Conservation (phyloP, 2,329 filamentous ascomycete genomes). For the Epichloe coenophiala region DNA sequence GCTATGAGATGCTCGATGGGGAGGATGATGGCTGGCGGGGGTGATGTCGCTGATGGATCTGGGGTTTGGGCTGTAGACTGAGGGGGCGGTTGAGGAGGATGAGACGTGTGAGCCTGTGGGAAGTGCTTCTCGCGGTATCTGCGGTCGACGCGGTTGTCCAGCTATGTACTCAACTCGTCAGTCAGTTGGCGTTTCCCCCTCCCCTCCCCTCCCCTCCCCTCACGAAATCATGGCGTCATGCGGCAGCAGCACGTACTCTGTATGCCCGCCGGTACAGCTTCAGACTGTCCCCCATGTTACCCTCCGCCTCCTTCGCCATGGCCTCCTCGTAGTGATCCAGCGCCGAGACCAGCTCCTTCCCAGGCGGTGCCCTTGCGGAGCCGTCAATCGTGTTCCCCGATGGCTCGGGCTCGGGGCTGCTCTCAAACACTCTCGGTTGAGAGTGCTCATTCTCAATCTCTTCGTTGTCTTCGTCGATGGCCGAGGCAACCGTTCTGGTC, state of each 20-base stretch:
- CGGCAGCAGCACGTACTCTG: constrained; percentile 36
- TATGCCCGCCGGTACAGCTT: constrained; percentile 83
- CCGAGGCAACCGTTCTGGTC: not conserved
- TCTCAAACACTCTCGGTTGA: constrained; percentile 9
- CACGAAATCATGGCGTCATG: not conserved
- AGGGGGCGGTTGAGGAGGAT: constrained; percentile 11
- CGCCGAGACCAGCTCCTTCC: constrained; percentile 53
- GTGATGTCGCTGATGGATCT: constrained; percentile 7
- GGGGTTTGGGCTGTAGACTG: constrained; percentile 27
- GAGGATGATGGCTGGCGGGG: constrained; percentile 29
- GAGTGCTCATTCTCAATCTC: not conserved
- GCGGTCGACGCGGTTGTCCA: constrained; percentile 75
- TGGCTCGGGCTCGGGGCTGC: not conserved
- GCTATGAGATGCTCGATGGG: constrained; percentile 57
- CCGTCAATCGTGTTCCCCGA: constrained; percentile 8
- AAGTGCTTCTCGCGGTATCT: constrained; percentile 88
- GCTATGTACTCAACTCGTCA: constrained; percentile 30
- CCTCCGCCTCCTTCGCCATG: constrained; percentile 74
- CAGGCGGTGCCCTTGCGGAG: constrained; percentile 5
- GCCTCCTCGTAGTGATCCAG: constrained; percentile 88
- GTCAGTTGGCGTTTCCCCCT: no score
- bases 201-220: no score
- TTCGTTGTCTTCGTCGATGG: constrained; percentile 3
- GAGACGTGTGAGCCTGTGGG: constrained; percentile 30
- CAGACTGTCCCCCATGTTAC: constrained; percentile 79